Base-by-base conservation (phyloP, 345 rosid species). In the Gossypium turneri region DNA sequence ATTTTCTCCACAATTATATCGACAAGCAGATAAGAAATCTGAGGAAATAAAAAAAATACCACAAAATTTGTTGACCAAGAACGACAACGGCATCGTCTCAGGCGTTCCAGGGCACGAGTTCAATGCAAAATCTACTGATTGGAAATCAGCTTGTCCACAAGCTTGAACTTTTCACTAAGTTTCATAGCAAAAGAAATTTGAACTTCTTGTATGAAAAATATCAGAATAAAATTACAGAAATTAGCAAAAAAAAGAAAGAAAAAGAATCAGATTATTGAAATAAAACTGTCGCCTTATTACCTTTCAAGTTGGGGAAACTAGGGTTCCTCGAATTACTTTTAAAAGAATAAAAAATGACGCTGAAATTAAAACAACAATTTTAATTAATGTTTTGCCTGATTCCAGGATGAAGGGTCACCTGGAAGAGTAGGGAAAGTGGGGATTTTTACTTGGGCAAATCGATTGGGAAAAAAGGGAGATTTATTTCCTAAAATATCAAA, bases 231-330 rank as follows among this genome's bases (percentile, higher is more conserved):
- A 66, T 66, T n/a, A 41, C 8, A 64, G 50, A n/a, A 64, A n/a
- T 41, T n/a, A 41, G 7, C 63, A 24, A 58, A n/a, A 5, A 27
- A 1, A 0, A 27, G 25, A 25, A 25, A 25, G 27, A 0, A 17
- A 7, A 13, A 12, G 13, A 19, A 66, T 44, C 55, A 66, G 34
- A 66, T 20, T 52, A 68, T 68, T 16, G 73, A 69, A 70, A 17
- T 29, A 29, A 52, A 70, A 53, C 15, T 48, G 53, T 58, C 61
- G 48, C 3, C 43, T 53, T n/a, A 52, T 70, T 34, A 70, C 61
- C 61, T 70, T 70, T 34, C 11, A 52, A 70, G 27, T 70, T n/a
- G 47, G 61, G 55, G 73, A 70, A 70, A 12, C 48, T 70, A 70
- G 48, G 73, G 73, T 55, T 29, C n/a, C 27, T n/a, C 25, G 27